Percentiles rank a stretch among this genome's conserved stretches.
Evolutionary conservation across 129 eudicot genomes (phyloP).

Genomic region (Gnaphalium uliginosum): DNA sequence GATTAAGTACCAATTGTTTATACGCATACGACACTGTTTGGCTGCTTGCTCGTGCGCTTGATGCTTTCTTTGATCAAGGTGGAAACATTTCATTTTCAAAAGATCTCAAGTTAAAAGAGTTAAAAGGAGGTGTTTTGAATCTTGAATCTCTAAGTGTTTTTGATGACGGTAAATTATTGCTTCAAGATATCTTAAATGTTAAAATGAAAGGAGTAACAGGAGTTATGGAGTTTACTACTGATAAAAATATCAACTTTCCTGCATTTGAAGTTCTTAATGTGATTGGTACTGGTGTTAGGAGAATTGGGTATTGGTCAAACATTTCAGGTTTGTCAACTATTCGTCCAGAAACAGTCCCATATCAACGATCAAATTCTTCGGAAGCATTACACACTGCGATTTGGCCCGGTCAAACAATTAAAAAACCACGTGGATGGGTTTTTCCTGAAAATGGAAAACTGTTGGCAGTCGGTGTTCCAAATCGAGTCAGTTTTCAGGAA

Average conservation of each 20-base stretch:
- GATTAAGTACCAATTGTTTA: slow-evolving; percentile 53
- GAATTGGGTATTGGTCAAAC: slow-evolving; percentile 85
- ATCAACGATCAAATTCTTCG: slow-evolving; percentile 37
- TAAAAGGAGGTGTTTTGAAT: slow-evolving; percentile 34
- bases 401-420: slow-evolving; percentile 77
- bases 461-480: slow-evolving; percentile 65
- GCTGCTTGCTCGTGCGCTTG: slow-evolving; percentile 71
- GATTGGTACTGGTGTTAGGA: slow-evolving; percentile 63
- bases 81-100: slow-evolving; percentile 61
- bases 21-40: slow-evolving; percentile 78
- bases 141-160: slow-evolving; percentile 58
- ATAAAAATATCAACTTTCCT: slow-evolving; percentile 46
- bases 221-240: slow-evolving; percentile 46
- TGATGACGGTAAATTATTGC: slow-evolving; percentile 56
- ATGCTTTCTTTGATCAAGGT: slow-evolving; percentile 52
- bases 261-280: slow-evolving; percentile 78
- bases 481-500: slow-evolving; percentile 61
- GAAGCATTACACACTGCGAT: slow-evolving; percentile 43
- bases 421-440: slow-evolving; percentile 91
- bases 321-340: slow-evolving; percentile 62
- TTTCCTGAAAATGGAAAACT: slow-evolving; percentile 73
- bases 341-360: slow-evolving; percentile 52
- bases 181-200: slow-evolving; percentile 40
- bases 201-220: slow-evolving; percentile 79
- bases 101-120: slow-evolving; percentile 39